Evolutionary conservation across 2,329 filamentous ascomycete genomes (phyloP), one percentile per base, ranked within the genome.

Genomic region (Dactylellina parvicollis): DNA sequence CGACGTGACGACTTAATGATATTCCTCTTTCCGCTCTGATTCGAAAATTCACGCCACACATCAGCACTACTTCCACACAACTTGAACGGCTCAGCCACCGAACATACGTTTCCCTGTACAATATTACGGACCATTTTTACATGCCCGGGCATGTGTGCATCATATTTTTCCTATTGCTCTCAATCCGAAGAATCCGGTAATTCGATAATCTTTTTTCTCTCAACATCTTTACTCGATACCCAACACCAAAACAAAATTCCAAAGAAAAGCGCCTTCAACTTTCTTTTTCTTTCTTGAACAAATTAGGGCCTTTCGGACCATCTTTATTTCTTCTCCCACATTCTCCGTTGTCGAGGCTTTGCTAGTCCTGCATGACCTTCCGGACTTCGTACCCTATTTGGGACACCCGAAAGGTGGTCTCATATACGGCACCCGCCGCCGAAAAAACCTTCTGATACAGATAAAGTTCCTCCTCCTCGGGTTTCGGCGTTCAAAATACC

Each of bases 61-160:
- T 49, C 30, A 32, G 55, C 40, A 61, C 40, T 20, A 50, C 26
- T 30, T 72, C 26, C 36, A 60, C 54, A 42, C 59, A 34, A 18
- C 42, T 36, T 32, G 20, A 46, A 54, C 40, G 46, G 54, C 50
- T 55, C 36, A 30, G 9, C 32, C 42, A 64, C 28, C 34, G 52
- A 61, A 66, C 34, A 60, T 73, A 36, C 52, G n/a, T 49, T 73
- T 73, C 69, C 61, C 42, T 73, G 69, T 73, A 73, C 52, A 55
- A 66, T 73, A 73, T 73, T 73, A 55, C 30, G 60, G 69, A 66
- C 50, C 34, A 46, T 60, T 34, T 12, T 42, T 61, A 73, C 54
- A 73, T 73, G 60, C 69, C 69, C 54, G 60, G 69, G 60, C 54
- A 38, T 60, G 60, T 61, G 69, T 55, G 69, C 60, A 55, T 42